Evolutionary conservation across 2,329 filamentous ascomycete genomes (phyloP).

Genomic region (Trichophyton equinum): DNA sequence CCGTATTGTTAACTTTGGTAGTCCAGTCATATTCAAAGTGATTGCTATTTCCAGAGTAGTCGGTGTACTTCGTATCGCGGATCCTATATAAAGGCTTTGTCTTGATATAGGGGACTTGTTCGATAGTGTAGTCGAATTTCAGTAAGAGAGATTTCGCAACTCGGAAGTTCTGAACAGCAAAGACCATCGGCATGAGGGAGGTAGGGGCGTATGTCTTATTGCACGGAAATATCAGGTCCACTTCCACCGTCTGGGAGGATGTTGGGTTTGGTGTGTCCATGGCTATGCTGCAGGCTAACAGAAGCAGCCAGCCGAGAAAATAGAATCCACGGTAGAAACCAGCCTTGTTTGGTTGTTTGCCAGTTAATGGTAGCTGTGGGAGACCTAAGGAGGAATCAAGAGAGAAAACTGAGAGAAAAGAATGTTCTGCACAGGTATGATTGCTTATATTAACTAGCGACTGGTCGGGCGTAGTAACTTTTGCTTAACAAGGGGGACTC

Average conservation of each 20-base stretch:
- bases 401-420: neutral
- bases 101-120: neutral
- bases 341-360: neutral
- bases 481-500: too few species aligned
- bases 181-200: conserved; percentile 5
- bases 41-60: neutral
- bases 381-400: neutral
- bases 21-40: neutral
- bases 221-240: conserved; percentile 8
- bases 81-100: neutral
- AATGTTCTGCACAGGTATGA: neutral
- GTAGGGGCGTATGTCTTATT: conserved; percentile 6
- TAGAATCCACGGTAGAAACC: neutral
- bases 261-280: neutral
- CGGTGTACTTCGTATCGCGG: neutral
- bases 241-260: conserved; percentile 4
- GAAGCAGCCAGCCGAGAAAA: neutral
- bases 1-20: neutral
- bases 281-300: neutral
- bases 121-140: neutral
- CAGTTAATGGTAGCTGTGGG: neutral
- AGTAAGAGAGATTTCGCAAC: neutral
- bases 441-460: too few species aligned
- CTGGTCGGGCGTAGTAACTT: too few species aligned
- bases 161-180: conserved; percentile 7